Evolutionary conservation across 306 rosid genomes (phyloP).

Genomic region (Corylus avellana): DNA sequence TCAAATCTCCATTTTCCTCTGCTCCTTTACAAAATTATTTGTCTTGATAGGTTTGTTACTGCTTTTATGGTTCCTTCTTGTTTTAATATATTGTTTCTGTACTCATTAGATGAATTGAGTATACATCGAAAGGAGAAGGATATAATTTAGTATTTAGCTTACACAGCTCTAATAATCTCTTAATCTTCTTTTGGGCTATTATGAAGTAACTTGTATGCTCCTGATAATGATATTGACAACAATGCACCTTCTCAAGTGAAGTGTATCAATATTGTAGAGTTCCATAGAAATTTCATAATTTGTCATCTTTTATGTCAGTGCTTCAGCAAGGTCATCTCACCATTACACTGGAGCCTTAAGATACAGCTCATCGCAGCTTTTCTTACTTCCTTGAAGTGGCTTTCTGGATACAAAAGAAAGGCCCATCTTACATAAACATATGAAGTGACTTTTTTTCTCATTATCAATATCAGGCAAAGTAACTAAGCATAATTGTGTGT

Average conservation of each 20-base stretch:
- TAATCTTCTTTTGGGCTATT: neutral
- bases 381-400: neutral
- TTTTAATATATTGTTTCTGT: neutral
- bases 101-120: neutral
- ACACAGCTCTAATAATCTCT: neutral
- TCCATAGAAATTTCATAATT: neutral
- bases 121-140: neutral
- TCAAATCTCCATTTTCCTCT: slow-evolving; percentile 11
- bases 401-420: neutral
- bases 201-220: neutral
- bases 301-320: neutral
- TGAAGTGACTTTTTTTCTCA: neutral
- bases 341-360: neutral
- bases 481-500: neutral
- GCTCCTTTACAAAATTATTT: slow-evolving; percentile 7
- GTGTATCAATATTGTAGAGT: neutral
- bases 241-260: neutral
- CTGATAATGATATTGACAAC: neutral
- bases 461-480: neutral
- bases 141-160: neutral
- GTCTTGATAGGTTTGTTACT: slow-evolving; percentile 5
- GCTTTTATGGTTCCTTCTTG: slow-evolving; percentile 5
- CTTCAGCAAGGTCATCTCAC: neutral
- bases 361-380: neutral
- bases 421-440: neutral